These are phyloP conservation scores for Bipolaris bicolor DNA, from an alignment of 2,329 filamentous ascomycete species.

Conservation along the genomic window DNA sequence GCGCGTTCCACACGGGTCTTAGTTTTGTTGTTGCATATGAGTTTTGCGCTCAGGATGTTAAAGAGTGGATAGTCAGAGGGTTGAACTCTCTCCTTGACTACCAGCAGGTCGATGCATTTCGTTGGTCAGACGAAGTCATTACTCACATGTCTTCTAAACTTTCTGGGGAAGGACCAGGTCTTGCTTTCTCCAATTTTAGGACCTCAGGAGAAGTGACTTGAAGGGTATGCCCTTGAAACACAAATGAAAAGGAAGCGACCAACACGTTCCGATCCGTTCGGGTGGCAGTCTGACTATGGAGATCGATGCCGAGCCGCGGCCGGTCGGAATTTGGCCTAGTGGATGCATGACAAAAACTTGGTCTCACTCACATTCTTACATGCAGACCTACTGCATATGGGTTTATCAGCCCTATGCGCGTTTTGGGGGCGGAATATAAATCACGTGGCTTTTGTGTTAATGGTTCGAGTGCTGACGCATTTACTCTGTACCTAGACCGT, in stretches of 20 bases:
- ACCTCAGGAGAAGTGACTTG: constrained; percentile 16
- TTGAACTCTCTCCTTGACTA: constrained; percentile 39
- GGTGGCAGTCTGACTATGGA: not conserved
- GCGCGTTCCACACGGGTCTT: constrained; percentile 39
- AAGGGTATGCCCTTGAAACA: not conserved
- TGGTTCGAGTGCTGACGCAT: constrained; percentile 19
- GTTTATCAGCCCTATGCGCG: constrained; percentile 1
- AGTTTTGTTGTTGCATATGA: constrained; percentile 45
- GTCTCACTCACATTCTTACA: constrained; percentile 10
- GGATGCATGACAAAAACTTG: not conserved
- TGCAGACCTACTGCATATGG: constrained; percentile 7
- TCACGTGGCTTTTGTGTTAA: constrained; percentile 9
- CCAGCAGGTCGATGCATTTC: constrained; percentile 34
- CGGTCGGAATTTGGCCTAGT: not conserved
- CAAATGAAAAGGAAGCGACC: not conserved
- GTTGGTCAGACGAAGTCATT: constrained; percentile 39
- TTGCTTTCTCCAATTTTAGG: constrained; percentile 28
- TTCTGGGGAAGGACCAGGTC: constrained; percentile 34
- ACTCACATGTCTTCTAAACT: constrained; percentile 35
- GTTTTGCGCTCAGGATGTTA: constrained; percentile 32
- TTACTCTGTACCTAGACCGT: constrained; percentile 6
- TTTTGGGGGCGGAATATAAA: constrained; percentile 3
- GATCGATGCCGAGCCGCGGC: not conserved
- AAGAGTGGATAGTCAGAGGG: constrained; percentile 35
- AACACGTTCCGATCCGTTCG: not conserved